phyloP scores from a whole-genome alignment of 2,329 filamentous ascomycete genomes.

The Aspergillus nomiae region DNA sequence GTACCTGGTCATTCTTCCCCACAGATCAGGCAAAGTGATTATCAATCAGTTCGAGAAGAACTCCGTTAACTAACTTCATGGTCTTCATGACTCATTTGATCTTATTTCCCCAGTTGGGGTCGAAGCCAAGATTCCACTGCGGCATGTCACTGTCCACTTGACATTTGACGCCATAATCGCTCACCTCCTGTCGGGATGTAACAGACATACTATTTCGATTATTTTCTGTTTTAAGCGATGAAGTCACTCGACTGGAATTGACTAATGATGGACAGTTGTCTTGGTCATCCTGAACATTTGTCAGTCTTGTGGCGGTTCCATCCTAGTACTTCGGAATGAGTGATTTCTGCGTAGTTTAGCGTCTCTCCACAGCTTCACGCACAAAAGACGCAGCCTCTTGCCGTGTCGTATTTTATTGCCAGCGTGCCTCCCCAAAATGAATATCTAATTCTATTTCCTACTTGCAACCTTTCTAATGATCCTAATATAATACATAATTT shows the following conservation, averaged over 20 bases:
- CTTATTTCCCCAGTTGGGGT: neutral
- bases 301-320: neutral
- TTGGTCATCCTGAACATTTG: neutral
- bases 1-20: neutral
- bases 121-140: neutral
- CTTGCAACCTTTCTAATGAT: neutral
- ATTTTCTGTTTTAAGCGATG: neutral
- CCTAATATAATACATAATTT: neutral
- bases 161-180: neutral
- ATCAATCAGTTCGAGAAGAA: neutral
- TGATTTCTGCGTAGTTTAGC: slow-evolving; percentile 39
- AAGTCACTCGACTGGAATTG: neutral
- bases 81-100: neutral
- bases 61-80: neutral
- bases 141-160: neutral
- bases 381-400: slow-evolving; percentile 34
- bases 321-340: slow-evolving; percentile 24
- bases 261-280: neutral
- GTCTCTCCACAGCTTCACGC: slow-evolving; percentile 21
- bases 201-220: neutral
- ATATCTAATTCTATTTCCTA: neutral
- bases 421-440: slow-evolving; percentile 7
- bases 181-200: neutral
- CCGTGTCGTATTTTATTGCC: slow-evolving; percentile 1
- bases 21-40: neutral